These are phyloP conservation scores for Sonneratia alba DNA, from an alignment of 345 rosid species.

Conservation along the genomic window DNA sequence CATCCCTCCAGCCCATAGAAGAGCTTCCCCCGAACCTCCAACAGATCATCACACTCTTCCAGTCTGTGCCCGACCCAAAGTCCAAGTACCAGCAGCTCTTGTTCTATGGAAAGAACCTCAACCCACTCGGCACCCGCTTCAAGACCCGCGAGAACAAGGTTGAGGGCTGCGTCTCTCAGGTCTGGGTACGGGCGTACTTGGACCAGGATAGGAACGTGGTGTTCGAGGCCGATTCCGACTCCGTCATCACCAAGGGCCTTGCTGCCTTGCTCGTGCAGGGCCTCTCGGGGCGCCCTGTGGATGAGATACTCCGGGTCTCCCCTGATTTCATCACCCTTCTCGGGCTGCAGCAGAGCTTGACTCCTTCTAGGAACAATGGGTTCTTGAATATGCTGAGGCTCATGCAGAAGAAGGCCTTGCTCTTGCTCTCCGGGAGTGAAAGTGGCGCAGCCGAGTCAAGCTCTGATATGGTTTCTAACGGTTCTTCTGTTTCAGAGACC, in stretches of 20 bases:
- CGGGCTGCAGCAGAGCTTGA: constrained; percentile 78
- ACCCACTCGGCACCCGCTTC: constrained; percentile 57
- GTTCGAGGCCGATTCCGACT: constrained; percentile 89
- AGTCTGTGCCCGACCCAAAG: constrained; percentile 62
- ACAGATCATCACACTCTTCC: constrained; percentile 72
- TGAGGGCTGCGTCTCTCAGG: constrained; percentile 89
- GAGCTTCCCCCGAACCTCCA: constrained; percentile 86
- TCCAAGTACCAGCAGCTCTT: constrained; percentile 81
- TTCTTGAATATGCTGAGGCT: constrained; percentile 84
- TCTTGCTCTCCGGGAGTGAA: constrained; percentile 17
- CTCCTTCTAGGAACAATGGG: constrained; percentile 85
- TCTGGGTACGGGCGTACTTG: constrained; percentile 86
- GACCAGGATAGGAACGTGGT: constrained; percentile 51
- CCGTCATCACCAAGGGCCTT: constrained; percentile 70
- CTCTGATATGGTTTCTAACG: constrained; percentile 7
- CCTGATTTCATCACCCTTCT: constrained; percentile 73
- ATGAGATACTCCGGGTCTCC: constrained; percentile 58
- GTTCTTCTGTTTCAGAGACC: constrained; percentile 4
- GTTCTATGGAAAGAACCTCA: constrained; percentile 68
- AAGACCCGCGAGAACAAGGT: constrained; percentile 80
- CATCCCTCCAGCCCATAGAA: constrained; percentile 51
- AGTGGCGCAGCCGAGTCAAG: not conserved
- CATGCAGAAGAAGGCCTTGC: constrained; percentile 84
- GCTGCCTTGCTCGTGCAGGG: constrained; percentile 90
- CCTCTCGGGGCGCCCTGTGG: constrained; percentile 63